phyloP scores from a whole-genome alignment of 2,329 filamentous ascomycete genomes.

The Zasmidium citrigriseum region DNA sequence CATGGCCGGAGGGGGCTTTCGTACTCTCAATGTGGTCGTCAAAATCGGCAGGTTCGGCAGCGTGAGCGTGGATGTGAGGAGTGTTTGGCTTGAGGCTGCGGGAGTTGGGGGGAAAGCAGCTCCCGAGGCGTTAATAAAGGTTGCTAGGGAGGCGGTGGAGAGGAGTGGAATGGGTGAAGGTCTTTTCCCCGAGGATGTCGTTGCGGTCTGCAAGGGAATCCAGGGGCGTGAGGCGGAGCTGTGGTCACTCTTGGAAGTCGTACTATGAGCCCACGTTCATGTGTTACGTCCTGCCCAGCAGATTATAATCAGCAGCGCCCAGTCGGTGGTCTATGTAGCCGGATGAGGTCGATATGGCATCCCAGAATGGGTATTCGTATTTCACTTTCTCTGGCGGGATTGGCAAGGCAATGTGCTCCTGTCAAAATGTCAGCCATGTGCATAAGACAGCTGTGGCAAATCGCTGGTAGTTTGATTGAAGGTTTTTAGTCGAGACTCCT shows the following conservation, averaged over 20 bases:
- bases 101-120: background rate
- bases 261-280: no score
- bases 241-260: background rate
- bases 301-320: no score
- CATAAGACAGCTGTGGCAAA: no score
- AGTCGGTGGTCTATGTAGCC: no score
- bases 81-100: conserved; percentile 4
- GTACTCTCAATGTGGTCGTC: background rate
- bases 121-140: background rate
- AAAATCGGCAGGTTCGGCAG: background rate
- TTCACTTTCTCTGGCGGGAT: no score
- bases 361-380: no score
- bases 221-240: background rate
- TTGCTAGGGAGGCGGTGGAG: background rate
- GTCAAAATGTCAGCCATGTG: no score
- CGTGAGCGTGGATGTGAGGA: conserved; percentile 1
- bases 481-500: no score
- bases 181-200: background rate
- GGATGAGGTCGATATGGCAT: no score
- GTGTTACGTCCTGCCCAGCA: no score
- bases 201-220: conserved; percentile 1
- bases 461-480: no score
- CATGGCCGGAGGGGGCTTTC: background rate
- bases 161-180: background rate
- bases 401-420: no score